Conservation (phyloP, 2,329 filamentous ascomycete genomes). For the Aspergillus piperis region DNA sequence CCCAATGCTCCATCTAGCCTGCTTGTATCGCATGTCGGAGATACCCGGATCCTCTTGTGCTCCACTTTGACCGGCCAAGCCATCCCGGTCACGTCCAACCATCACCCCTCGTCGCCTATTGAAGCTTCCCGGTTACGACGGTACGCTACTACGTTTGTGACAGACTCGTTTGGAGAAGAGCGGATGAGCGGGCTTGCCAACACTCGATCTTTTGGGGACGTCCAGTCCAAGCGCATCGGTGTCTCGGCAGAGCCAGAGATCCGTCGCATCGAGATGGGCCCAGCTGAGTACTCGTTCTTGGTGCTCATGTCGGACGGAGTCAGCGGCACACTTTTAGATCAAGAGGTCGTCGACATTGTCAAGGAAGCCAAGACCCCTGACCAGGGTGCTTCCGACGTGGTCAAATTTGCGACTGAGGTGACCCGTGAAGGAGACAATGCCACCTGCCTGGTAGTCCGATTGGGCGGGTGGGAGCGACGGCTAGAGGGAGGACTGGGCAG, state of each 20-base stretch:
- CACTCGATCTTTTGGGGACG: slow-evolving; percentile 90
- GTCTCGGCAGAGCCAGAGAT: slow-evolving; percentile 94
- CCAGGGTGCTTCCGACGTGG: slow-evolving; percentile 74
- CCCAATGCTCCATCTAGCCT: slow-evolving; percentile 81
- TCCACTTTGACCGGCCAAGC: slow-evolving; percentile 79
- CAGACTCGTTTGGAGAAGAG: slow-evolving; percentile 96
- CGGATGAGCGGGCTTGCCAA: slow-evolving; percentile 92
- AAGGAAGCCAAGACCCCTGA: slow-evolving; percentile 93
- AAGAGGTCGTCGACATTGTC: slow-evolving; percentile 93
- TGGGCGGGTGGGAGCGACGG: slow-evolving; percentile 65
- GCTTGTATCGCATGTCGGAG: slow-evolving; percentile 86
- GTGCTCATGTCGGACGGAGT: slow-evolving; percentile 89
- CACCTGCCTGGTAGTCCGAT: slow-evolving; percentile 62
- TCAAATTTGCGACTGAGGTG: slow-evolving; percentile 87
- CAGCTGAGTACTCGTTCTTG: slow-evolving; percentile 85
- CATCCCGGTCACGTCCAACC: slow-evolving; percentile 81
- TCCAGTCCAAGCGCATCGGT: slow-evolving; percentile 85
- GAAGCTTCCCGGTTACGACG: slow-evolving; percentile 82
- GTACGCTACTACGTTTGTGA: slow-evolving; percentile 83
- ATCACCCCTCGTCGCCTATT: slow-evolving; percentile 84
- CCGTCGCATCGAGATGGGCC: slow-evolving; percentile 71
- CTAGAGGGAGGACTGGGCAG: slow-evolving; percentile 83
- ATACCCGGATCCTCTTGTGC: slow-evolving; percentile 88
- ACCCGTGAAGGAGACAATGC: slow-evolving; percentile 65
- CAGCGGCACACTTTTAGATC: slow-evolving; percentile 80